phyloP scores from a whole-genome alignment of 2,329 filamentous ascomycete species.

The Sarocladiaceae sp. region DNA sequence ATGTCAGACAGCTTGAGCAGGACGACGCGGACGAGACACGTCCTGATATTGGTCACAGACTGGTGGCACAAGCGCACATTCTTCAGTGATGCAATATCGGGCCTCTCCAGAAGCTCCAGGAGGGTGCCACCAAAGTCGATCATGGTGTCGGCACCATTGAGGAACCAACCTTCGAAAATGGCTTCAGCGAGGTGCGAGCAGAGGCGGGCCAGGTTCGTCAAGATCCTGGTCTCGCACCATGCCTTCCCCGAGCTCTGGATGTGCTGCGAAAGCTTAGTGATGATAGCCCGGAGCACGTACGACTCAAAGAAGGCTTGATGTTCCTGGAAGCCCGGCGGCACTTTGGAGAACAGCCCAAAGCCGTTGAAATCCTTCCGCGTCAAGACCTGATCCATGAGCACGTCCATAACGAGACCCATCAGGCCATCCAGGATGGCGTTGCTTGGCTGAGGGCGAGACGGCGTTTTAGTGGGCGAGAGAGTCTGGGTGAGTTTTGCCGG shows the following conservation, averaged over 20 bases:
- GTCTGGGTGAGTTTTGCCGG: conserved; percentile 55
- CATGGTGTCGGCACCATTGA: conserved; percentile 77
- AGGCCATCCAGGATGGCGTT: conserved; percentile 72
- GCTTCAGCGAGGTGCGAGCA: conserved; percentile 79
- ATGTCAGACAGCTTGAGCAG: conserved; percentile 80
- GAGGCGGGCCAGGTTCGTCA: conserved; percentile 84
- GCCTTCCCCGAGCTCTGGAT: conserved; percentile 69
- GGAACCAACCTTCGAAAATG: conserved; percentile 94
- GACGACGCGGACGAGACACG: conserved; percentile 73
- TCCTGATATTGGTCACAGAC: conserved; percentile 70
- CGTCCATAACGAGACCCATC: conserved; percentile 69
- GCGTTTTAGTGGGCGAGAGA: conserved; percentile 31
- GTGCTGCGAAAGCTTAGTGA: conserved; percentile 65
- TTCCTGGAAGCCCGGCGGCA: conserved; percentile 88
- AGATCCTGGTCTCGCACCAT: conserved; percentile 73
- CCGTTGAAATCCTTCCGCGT: conserved; percentile 86
- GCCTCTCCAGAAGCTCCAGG: conserved; percentile 82
- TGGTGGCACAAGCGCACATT: conserved; percentile 88
- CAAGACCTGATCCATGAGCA: conserved; percentile 84
- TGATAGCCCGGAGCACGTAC: conserved; percentile 72
- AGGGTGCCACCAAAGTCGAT: conserved; percentile 83
- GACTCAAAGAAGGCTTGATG: conserved; percentile 96
- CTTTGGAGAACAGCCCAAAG: conserved; percentile 78
- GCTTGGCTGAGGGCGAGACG: conserved; percentile 37
- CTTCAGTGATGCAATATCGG: conserved; percentile 77